Percentiles rank a stretch among this genome's conserved stretches.
phyloP scores from a whole-genome alignment of 345 rosid species.

The Moricandia arvensis region DNA sequence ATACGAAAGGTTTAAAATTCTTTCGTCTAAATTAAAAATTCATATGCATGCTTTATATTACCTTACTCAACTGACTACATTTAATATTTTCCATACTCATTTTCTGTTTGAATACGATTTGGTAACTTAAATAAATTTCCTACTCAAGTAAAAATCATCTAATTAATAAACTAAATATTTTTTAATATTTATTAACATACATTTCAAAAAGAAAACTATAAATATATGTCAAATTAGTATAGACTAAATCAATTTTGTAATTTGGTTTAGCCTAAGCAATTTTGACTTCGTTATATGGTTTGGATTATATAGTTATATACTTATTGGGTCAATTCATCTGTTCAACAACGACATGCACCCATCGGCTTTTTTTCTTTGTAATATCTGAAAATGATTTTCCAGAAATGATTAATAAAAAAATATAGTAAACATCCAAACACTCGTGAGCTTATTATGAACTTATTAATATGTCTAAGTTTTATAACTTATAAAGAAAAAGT shows the following conservation, averaged over 20 bases:
- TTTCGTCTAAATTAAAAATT: too few species aligned
- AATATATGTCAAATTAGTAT: neutral
- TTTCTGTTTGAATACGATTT: too few species aligned
- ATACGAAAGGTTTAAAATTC: too few species aligned
- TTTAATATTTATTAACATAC: neutral
- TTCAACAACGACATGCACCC: neutral
- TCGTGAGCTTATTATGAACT: neutral
- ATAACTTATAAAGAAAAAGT: too few species aligned
- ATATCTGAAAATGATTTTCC: neutral
- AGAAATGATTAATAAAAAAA: too few species aligned
- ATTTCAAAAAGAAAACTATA: neutral
- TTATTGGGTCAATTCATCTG: neutral
- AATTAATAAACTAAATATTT: neutral
- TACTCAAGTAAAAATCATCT: neutral
- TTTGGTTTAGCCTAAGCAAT: neutral
- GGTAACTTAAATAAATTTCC: too few species aligned
- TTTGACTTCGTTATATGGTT: neutral
- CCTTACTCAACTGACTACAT: too few species aligned
- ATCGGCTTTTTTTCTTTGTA: neutral
- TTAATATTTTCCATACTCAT: too few species aligned
- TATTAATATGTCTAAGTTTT: too few species aligned
- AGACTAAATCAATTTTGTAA: neutral
- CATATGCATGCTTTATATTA: too few species aligned
- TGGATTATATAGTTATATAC: neutral
- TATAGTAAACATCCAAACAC: neutral